A percentile compares a stretch with the other conserved stretches of the same genome.
These are phyloP conservation scores for Phytophthora vignae DNA, from an alignment of 352 stramenopile genomes.

Conservation along the genomic window DNA sequence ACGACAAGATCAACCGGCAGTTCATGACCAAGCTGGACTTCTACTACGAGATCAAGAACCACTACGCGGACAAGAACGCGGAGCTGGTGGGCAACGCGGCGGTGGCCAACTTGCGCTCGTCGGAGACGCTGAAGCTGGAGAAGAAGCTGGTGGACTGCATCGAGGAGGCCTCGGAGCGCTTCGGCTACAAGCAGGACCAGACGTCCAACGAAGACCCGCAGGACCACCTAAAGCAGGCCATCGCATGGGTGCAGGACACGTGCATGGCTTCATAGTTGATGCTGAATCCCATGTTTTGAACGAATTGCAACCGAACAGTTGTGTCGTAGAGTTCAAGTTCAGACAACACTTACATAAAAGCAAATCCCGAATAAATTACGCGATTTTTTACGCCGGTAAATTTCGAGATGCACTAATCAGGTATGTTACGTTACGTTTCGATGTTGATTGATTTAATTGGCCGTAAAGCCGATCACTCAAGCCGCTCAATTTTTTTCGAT, in stretches of 20 bases:
- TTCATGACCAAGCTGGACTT: constrained; percentile 58
- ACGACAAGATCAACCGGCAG: constrained; percentile 13
- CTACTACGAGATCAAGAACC: constrained; percentile 51
- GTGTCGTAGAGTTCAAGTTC: neutral
- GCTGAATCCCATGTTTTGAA: neutral
- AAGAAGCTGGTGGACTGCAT: constrained; percentile 38
- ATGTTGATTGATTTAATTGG: too few relatives aligned
- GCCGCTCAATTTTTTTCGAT: neutral
- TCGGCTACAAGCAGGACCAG: constrained; percentile 13
- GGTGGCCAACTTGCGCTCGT: constrained; percentile 16
- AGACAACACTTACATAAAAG: neutral
- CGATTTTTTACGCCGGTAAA: too few relatives aligned
- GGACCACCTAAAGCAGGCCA: constrained; percentile 33
- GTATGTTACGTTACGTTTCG: too few relatives aligned
- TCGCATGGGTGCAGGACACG: constrained; percentile 37
- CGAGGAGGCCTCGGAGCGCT: constrained; percentile 23
- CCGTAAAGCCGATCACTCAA: too few relatives aligned
- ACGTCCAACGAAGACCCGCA: constrained; percentile 3
- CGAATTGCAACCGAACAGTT: neutral
- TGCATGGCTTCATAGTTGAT: constrained; percentile 39
- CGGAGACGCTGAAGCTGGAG: constrained; percentile 1
- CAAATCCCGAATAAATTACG: too few relatives aligned
- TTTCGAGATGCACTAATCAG: too few relatives aligned
- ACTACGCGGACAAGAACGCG: constrained; percentile 25
- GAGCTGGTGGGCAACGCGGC: constrained; percentile 25